Evolutionary conservation across 1,284 basidiomycete species (phyloP), one percentile per base, ranked within the genome.

Genomic region (Erythrobasidium hasegawianum): DNA sequence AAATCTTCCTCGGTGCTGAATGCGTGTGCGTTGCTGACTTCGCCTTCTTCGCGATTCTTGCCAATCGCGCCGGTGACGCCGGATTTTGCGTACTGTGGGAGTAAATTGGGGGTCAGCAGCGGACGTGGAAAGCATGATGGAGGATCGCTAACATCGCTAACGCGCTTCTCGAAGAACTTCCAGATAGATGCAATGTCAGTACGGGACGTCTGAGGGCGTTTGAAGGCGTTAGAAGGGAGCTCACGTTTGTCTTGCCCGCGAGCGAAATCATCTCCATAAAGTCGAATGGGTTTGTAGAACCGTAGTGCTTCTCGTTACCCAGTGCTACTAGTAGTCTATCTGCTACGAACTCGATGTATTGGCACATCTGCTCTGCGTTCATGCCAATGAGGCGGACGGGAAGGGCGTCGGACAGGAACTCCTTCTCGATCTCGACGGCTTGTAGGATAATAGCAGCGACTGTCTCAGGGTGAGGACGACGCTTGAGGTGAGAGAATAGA

Each of bases 1-100:
- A 80, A 80, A 72, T 80, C 79, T 71, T 78, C 79, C 55, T 79
- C 77, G 38, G 74, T 66, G n/a, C 72, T 71, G 72, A 76, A 76
- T 1, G 60, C 41, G 8, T 69, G 58, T 13, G 66, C 67, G 5
- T 69, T 69, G 1, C 69, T 70, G 9, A 61, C 61, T 29, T 70
- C 69, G 16, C 45, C 57, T 3, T 71, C 67, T 45, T 47, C n/a
- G n/a, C 43, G 16, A n/a, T 58, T 49, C 45, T 64, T 56, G 50
- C 20, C 59, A 5, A 20, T 41, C 5, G 33, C 4, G 33, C 33
- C 60, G 39, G 38, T 27, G 20, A 65, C 62, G 38, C 62, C 68
- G n/a, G 38, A 56, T 55, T 55, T 64, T n/a, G 54, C 58, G 22
- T 52, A 56, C 20, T 40, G 20, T 27, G 41, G n/a, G n/a, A n/a